Base-by-base conservation (phyloP, 495 filamentous ascomycete species). In the Lepraria neglecta region DNA sequence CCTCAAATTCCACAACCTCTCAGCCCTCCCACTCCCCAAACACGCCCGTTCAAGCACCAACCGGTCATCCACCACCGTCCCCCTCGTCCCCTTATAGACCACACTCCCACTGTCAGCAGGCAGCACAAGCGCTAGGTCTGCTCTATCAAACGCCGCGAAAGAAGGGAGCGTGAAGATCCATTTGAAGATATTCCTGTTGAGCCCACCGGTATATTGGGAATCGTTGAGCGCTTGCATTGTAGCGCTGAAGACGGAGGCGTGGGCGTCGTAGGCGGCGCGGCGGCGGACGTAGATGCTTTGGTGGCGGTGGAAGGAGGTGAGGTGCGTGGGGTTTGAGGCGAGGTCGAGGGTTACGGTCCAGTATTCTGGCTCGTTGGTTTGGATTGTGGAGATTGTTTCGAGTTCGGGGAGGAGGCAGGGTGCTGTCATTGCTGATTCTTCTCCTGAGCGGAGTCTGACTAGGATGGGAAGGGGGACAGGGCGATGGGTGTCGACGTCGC, bases 271-370 rank as follows among this genome's bases (percentile, higher is more conserved):
- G 6, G 81, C 85, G 27, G 88, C 83, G 52, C 92, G 83, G n/a
- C 88, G 82, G 43, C 90, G 84, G 4, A 98, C 84, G 65, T 85
- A 91, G 35, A 99, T 74, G 0, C 83, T 88, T 72, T 95, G 91
- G 43, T 85, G 87, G 15, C 75, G 70, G 31, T 78, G 77, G 74
- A 98, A 97, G 40, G 86, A 82, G 0, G 83, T 77, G n/a, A 84
- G 75, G 30, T 81, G 84, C 0, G 74, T 71, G 0, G 84, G 77
- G 44, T 91, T 83, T 56, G 76, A 72, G 21, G 78, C 79, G 62
- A 99, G 88, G 68, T 96, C 87, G 7, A 99, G 77, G 21, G 84
- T 82, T 6, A 96, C 76, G 31, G 87, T 86, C 94, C 94, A 97
- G 74, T 91, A 90, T 58, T 90, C 87, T 10, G 82, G 75, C 43